Percentiles rank a stretch among this genome's conserved stretches.
Conservation (phyloP, 2,329 filamentous ascomycete genomes). For the Chaetomium sp. region DNA sequence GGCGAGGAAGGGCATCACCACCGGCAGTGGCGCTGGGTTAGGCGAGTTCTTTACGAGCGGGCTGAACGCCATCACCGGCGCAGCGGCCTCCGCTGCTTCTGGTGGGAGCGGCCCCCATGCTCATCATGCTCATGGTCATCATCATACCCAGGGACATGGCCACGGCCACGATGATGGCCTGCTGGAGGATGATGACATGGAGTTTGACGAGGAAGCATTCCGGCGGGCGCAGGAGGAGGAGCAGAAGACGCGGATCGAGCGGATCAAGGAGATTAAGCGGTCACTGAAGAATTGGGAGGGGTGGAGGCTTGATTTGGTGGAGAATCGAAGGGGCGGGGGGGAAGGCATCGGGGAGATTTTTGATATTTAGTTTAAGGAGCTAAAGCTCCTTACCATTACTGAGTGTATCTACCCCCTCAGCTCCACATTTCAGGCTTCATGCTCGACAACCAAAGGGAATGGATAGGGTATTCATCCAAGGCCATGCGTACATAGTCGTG, state of each 20-base stretch:
- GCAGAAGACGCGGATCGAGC: slow-evolving; percentile 51
- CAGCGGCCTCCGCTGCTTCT: neutral
- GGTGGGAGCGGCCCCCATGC: no score
- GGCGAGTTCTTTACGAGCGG: slow-evolving; percentile 54
- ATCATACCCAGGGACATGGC: slow-evolving; percentile 4
- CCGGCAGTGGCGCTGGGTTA: slow-evolving; percentile 36
- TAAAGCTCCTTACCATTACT: slow-evolving; percentile 26
- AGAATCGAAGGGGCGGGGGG: slow-evolving; percentile 49
- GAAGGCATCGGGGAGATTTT: slow-evolving; percentile 59
- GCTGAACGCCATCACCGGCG: slow-evolving; percentile 53
- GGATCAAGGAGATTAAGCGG: slow-evolving; percentile 58
- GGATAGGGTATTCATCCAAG: neutral
- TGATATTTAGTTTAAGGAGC: slow-evolving; percentile 36
- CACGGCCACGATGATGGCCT: slow-evolving; percentile 36
- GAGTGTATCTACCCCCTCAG: neutral
- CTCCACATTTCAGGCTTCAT: neutral
- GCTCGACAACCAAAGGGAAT: neutral
- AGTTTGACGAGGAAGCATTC: slow-evolving; percentile 64
- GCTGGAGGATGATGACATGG: slow-evolving; percentile 50
- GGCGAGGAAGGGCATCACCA: slow-evolving; percentile 27
- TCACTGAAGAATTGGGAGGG: slow-evolving; percentile 61
- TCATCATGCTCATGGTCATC: slow-evolving; percentile 13
- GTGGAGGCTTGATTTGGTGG: slow-evolving; percentile 60
- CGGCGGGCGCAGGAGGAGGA: slow-evolving; percentile 57
- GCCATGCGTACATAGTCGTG: neutral